Conservation (phyloP, 2,329 filamentous ascomycete genomes). For the Stemphylium lycopersici region DNA sequence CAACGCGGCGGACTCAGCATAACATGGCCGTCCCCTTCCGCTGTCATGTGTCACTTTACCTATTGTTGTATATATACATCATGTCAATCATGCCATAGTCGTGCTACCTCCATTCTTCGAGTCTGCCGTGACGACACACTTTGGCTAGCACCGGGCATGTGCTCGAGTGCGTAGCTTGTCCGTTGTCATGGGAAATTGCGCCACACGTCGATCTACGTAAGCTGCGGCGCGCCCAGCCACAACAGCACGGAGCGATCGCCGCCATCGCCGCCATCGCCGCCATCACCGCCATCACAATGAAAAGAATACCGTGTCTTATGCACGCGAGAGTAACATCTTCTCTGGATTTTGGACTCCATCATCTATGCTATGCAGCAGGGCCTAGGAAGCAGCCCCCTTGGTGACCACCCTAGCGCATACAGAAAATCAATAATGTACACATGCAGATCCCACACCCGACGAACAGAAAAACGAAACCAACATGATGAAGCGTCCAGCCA, state of each 20-base stretch:
- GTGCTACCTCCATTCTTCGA: too few species aligned
- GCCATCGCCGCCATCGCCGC: not conserved
- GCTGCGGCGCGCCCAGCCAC: not conserved
- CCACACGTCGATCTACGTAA: not conserved
- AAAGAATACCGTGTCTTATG: not conserved
- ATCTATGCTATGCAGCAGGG: constrained; percentile 22
- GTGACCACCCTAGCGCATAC: constrained; percentile 11
- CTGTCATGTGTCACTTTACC: too few species aligned
- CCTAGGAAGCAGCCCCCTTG: constrained; percentile 1
- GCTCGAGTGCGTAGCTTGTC: not conserved
- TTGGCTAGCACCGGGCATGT: not conserved
- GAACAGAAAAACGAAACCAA: not conserved
- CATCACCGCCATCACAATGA: not conserved
- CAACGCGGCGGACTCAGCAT: not conserved
- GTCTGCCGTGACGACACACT: too few species aligned
- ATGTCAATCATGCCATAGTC: too few species aligned
- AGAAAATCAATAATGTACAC: constrained; percentile 24
- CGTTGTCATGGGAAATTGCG: not conserved
- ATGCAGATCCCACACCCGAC: constrained; percentile 12
- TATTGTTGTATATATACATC: too few species aligned
- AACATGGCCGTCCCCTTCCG: not conserved
- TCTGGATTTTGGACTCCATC: constrained; percentile 19
- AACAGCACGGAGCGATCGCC: not conserved
- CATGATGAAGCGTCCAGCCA: constrained; percentile 1
- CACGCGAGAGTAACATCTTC: constrained; percentile 5